These are phyloP conservation scores for Coniferiporia weirii DNA, from an alignment of 1,284 basidiomycete species.

Conservation along the genomic window DNA sequence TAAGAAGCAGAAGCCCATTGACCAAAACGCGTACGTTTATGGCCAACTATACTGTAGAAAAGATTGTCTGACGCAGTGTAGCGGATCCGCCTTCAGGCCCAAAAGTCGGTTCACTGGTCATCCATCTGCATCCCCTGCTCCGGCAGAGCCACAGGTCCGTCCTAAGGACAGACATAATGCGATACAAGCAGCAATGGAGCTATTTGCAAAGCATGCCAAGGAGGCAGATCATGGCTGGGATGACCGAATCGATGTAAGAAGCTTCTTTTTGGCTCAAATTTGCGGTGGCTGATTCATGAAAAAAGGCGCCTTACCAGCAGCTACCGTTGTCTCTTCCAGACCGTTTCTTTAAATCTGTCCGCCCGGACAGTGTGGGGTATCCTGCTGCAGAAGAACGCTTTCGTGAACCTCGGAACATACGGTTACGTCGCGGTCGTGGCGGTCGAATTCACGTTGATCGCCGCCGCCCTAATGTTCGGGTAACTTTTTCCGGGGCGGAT, in stretches of 20 bases:
- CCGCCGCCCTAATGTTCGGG: conserved; percentile 36
- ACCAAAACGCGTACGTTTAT: conserved; percentile 35
- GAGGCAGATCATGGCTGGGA: conserved; percentile 83
- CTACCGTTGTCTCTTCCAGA: conserved; percentile 43
- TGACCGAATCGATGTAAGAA: conserved; percentile 72
- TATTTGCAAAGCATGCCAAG: conserved; percentile 59
- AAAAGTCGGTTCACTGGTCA: conserved; percentile 45
- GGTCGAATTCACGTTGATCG: conserved; percentile 80
- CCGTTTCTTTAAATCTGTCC: conserved; percentile 59
- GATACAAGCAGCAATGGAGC: conserved; percentile 66
- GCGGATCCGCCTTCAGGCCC: conserved; percentile 28
- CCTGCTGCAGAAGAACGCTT: conserved; percentile 30
- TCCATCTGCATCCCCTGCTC: conserved; percentile 36
- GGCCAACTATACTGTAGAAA: background rate
- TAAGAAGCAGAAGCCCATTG: conserved; percentile 48
- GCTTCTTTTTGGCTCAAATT: no score
- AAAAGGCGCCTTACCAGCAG: conserved; percentile 61
- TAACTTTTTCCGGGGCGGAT: conserved; percentile 16
- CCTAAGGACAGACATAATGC: conserved; percentile 62
- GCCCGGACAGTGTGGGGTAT: conserved; percentile 33
- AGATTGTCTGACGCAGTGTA: conserved; percentile 1
- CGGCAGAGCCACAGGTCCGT: conserved; percentile 45
- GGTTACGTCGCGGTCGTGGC: conserved; percentile 75
- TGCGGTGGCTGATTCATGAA: no score
- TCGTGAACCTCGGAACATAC: conserved; percentile 48